Conservation (phyloP, 345 rosid genomes). For the Syzygium jambos region DNA sequence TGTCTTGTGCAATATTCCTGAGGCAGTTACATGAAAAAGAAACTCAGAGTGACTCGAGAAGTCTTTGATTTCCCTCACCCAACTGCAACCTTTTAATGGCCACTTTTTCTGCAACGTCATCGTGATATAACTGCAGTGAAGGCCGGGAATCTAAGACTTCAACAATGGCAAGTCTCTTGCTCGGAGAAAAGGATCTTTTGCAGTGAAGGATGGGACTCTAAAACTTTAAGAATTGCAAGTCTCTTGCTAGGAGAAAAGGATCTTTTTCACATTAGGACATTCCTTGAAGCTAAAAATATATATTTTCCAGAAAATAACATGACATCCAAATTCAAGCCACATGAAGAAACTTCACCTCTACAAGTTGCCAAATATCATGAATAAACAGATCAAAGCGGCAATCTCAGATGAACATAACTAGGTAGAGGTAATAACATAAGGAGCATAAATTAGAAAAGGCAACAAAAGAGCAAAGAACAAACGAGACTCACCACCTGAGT, state of each 20-base stretch:
- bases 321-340: not conserved
- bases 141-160: not conserved
- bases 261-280: not conserved
- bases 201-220: not conserved
- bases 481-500: constrained; percentile 24
- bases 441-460: not conserved
- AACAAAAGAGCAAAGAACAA: not conserved
- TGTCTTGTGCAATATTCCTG: not conserved
- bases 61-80: not conserved
- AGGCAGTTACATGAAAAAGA: not conserved
- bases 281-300: not conserved
- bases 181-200: not conserved
- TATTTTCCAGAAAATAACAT: not conserved
- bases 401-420: not conserved
- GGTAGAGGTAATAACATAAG: not conserved
- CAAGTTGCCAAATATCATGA: not conserved
- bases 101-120: not conserved
- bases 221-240: not conserved
- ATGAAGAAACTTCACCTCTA: not conserved
- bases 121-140: not conserved
- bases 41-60: not conserved
- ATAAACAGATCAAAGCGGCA: not conserved
- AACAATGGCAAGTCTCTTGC: not conserved
- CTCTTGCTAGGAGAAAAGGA: not conserved
- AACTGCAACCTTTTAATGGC: not conserved